A percentile compares a stretch with the other conserved stretches of the same genome.
Evolutionary conservation across 345 rosid genomes (phyloP).

Genomic region (Eutrema heterophyllum): DNA sequence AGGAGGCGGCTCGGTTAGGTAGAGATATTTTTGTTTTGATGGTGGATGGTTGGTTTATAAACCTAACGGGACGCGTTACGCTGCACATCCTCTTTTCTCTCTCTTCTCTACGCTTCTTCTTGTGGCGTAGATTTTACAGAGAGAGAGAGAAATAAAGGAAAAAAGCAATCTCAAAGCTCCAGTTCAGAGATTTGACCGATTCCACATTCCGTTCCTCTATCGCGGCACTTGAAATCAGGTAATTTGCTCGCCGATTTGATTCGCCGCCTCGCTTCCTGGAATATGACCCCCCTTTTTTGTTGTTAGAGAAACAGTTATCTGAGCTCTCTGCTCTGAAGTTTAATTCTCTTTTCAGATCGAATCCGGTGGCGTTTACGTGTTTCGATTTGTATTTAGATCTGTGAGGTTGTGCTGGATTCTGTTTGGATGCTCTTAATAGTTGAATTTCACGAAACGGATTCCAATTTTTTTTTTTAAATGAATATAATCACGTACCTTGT

Average conservation of each 20-base stretch:
- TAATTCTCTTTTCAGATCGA: not conserved
- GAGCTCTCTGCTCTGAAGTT: too few species aligned
- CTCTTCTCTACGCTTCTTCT: conserved; percentile 17
- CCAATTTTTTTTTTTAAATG: too few species aligned
- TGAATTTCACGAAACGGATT: not conserved
- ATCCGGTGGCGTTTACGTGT: not conserved
- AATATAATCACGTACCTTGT: too few species aligned
- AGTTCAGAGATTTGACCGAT: conserved; percentile 4
- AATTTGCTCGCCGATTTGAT: not conserved
- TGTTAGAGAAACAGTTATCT: too few species aligned
- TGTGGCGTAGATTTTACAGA: conserved; percentile 31
- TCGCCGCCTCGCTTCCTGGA: not conserved
- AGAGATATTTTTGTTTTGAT: not conserved
- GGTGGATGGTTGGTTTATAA: not conserved
- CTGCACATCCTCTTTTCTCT: not conserved
- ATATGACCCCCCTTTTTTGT: too few species aligned
- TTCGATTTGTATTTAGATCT: not conserved
- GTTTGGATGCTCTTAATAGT: not conserved
- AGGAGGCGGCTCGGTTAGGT: conserved; percentile 21
- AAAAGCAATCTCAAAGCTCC: conserved; percentile 12
- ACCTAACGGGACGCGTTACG: conserved; percentile 17
- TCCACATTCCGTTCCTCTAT: not conserved
- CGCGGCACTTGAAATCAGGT: conserved; percentile 3
- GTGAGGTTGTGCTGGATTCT: not conserved
- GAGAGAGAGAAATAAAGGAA: conserved; percentile 7